A percentile compares a stretch with the other conserved stretches of the same genome.
These are phyloP conservation scores for Withania somnifera DNA, from an alignment of 305 asterid species.

Conservation along the genomic window DNA sequence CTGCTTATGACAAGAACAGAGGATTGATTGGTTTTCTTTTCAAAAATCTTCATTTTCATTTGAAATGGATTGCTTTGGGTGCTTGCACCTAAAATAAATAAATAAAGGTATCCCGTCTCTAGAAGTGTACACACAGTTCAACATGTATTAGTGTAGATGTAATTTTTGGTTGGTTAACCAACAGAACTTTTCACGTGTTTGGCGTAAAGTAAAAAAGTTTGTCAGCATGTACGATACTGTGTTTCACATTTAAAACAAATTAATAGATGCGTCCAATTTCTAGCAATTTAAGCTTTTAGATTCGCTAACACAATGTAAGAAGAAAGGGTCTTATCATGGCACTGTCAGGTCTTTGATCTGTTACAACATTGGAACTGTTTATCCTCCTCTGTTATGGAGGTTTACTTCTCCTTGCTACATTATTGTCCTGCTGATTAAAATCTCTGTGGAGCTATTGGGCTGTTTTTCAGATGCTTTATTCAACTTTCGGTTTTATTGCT, in stretches of 20 bases:
- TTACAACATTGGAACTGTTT: neutral
- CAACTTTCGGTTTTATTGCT: neutral
- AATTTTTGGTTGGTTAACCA: neutral
- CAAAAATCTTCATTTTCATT: neutral
- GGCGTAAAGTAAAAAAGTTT: neutral
- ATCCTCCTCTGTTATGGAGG: neutral
- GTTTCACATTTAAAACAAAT: neutral
- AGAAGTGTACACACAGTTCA: neutral
- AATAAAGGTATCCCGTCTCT: neutral
- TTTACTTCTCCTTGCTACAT: neutral
- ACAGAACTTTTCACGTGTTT: neutral
- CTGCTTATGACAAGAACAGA: neutral
- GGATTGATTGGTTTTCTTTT: neutral
- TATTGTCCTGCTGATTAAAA: neutral
- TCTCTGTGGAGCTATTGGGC: neutral
- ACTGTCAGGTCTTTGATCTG: neutral
- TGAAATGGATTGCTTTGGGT: neutral
- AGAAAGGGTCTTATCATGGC: neutral
- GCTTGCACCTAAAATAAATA: neutral
- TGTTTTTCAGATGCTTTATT: neutral
- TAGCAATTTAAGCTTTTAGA: neutral
- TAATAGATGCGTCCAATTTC: neutral
- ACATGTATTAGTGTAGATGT: neutral
- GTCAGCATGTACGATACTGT: neutral
- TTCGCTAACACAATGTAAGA: neutral